Conservation (phyloP, 2,329 filamentous ascomycete species). For the Monilinia laxa region DNA sequence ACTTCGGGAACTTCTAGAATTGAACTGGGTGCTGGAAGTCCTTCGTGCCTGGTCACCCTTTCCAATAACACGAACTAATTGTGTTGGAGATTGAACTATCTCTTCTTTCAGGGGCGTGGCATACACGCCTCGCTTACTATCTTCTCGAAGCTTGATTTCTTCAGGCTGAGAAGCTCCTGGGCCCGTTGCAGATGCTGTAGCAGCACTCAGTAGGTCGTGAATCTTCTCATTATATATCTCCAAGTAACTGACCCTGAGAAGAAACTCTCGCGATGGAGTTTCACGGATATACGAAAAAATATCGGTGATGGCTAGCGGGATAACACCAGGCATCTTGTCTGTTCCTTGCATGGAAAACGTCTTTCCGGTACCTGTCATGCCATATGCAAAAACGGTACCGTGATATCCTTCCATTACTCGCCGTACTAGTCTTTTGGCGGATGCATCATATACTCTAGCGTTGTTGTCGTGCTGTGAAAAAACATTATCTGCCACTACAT, state of each 20-base stretch:
- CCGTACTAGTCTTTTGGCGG: slow-evolving; percentile 88
- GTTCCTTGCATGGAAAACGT: slow-evolving; percentile 99
- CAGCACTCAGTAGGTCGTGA: slow-evolving; percentile 83
- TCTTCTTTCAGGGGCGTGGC: slow-evolving; percentile 95
- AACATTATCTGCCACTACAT: slow-evolving; percentile 73
- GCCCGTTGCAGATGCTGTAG: slow-evolving; percentile 55
- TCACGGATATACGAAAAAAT: slow-evolving; percentile 99
- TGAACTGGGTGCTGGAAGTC: slow-evolving; percentile 95
- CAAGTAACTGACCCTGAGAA: slow-evolving; percentile 93
- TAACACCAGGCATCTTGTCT: slow-evolving; percentile 90
- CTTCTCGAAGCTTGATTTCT: slow-evolving; percentile 95
- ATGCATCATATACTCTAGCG: slow-evolving; percentile 88
- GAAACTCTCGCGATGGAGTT: slow-evolving; percentile 89
- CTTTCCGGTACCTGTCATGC: slow-evolving; percentile 98
- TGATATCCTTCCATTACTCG: slow-evolving; percentile 99
- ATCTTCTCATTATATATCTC: slow-evolving; percentile 99
- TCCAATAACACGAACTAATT: slow-evolving; percentile 90
- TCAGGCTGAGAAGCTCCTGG: slow-evolving; percentile 64
- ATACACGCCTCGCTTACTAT: slow-evolving; percentile 94
- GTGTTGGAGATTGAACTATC: slow-evolving; percentile 96
- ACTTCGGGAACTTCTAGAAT: slow-evolving; percentile 92
- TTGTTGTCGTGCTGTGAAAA: slow-evolving; percentile 95
- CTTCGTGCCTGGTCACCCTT: slow-evolving; percentile 87
- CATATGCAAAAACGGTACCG: slow-evolving; percentile 96
- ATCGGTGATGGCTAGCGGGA: slow-evolving; percentile 94